Base-by-base conservation (phyloP, 176 grass and related monocot genomes). In the Zizania latifolia region DNA sequence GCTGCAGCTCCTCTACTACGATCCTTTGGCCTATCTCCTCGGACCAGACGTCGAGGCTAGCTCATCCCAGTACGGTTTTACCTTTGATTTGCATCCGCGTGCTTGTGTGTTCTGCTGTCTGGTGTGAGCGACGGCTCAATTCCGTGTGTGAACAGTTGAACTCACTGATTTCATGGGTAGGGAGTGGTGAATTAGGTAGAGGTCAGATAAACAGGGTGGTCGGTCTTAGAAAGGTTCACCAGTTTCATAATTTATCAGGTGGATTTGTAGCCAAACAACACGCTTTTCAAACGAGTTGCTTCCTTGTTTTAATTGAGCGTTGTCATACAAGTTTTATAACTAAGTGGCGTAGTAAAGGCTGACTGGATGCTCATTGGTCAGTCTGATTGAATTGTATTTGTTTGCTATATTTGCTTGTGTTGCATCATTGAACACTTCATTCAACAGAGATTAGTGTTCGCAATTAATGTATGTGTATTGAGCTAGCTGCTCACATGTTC, bases 1-100 rank as follows among this genome's bases (percentile, higher is more conserved):
- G 15, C 37, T 27, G 81, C 88, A 97, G 88, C 38, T 79, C 67
- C 75, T 82, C 62, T 79, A 82, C 12, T 86, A 82, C 69, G 77
- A 90, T 83, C 71, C 85, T 22, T 85, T 82, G 40, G 55, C 68
- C 8, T 77, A 97, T 53, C 66, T 88, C 22, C 69, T 86, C 10
- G 85, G 82, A 24, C 72, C 85, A 50, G 87, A 90, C 45, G 38
- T 83, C 33, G 68, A 63, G 58, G 35, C 70, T 32, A 65, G 54
- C 27, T 38, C 56, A 12, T 72, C 73, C 55, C 89, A 58, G 90
- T 93, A 67, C 15, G 78, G 29, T 45, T 72, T 38, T 19, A 1
- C 46, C 59, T 21, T 54, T 27, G 38, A 14, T 50, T 21, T 5
- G 10, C 53, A 32, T 44, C 21, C 27, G 17, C 5, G 1, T 48